These are phyloP conservation scores for Arthrocladium fulminans DNA, from an alignment of 2,329 filamentous ascomycete species.

Conservation along the genomic window DNA sequence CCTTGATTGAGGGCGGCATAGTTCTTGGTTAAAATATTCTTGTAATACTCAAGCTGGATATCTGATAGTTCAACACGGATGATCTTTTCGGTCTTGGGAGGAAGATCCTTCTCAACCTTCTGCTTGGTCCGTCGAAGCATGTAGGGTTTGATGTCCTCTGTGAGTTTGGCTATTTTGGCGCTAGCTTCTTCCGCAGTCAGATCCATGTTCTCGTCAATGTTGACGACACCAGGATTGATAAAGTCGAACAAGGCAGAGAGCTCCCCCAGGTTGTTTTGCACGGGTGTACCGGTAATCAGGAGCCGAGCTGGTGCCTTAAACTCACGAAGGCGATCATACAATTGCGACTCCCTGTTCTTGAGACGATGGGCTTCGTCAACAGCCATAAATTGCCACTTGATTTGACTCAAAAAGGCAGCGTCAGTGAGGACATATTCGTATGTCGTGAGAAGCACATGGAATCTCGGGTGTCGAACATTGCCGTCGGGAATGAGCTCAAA, in stretches of 20 bases:
- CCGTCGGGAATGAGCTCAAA: conserved; percentile 81
- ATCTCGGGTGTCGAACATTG: conserved; percentile 82
- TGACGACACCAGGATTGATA: conserved; percentile 84
- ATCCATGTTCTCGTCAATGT: conserved; percentile 87
- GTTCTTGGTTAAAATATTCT: conserved; percentile 94
- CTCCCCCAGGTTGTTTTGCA: conserved; percentile 93
- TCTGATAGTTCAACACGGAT: conserved; percentile 95
- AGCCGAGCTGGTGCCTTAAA: conserved; percentile 84
- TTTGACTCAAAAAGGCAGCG: conserved; percentile 69
- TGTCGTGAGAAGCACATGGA: conserved; percentile 94
- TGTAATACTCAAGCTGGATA: conserved; percentile 95
- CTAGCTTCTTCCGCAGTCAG: conserved; percentile 72
- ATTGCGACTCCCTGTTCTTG: conserved; percentile 90
- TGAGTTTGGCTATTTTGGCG: conserved; percentile 76
- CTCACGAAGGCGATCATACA: conserved; percentile 75
- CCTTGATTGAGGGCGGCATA: conserved; percentile 91
- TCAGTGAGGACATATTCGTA: conserved; percentile 94
- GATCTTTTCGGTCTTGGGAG: conserved; percentile 97
- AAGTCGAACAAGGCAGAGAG: conserved; percentile 91
- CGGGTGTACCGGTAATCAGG: conserved; percentile 91
- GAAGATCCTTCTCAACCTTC: conserved; percentile 91
- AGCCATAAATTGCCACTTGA: conserved; percentile 96
- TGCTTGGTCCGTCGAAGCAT: conserved; percentile 95
- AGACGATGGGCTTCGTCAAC: conserved; percentile 95
- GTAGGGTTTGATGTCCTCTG: conserved; percentile 79